A percentile compares a stretch with the other conserved stretches of the same genome.
phyloP scores from a whole-genome alignment of 2,329 filamentous ascomycete species.

The Botrytis sinoallii region DNA sequence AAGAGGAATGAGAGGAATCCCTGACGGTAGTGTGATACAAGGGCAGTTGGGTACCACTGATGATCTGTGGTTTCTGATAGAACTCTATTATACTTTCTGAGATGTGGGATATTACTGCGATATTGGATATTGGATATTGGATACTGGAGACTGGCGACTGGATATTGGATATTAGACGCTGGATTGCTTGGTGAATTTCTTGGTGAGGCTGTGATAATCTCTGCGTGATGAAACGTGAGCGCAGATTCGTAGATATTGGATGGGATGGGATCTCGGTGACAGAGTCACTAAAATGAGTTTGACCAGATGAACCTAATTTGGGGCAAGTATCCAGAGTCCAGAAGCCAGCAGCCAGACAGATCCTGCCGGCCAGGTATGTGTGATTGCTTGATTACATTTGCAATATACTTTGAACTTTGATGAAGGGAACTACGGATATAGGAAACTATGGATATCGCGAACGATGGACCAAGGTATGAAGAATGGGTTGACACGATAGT shows the following conservation, averaged over 20 bases:
- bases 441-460: neutral
- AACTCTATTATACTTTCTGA: conserved; percentile 8
- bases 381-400: neutral
- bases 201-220: neutral
- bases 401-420: neutral
- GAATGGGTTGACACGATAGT: neutral
- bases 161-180: neutral
- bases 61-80: neutral
- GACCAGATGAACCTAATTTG: neutral
- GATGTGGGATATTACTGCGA: conserved; percentile 4
- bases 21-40: neutral
- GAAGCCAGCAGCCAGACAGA: neutral
- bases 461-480: neutral
- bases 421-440: neutral
- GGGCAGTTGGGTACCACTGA: neutral
- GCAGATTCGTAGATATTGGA: neutral
- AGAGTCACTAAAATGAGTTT: neutral
- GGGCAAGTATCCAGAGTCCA: neutral
- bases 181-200: neutral
- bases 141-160: neutral
- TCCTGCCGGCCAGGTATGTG: neutral
- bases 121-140: neutral
- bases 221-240: neutral
- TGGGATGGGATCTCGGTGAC: no score
- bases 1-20: neutral